Evolutionary conservation across 129 eudicot genomes (phyloP), one percentile per base, ranked within the genome.

Genomic region (Centrapalus pauciflorus): DNA sequence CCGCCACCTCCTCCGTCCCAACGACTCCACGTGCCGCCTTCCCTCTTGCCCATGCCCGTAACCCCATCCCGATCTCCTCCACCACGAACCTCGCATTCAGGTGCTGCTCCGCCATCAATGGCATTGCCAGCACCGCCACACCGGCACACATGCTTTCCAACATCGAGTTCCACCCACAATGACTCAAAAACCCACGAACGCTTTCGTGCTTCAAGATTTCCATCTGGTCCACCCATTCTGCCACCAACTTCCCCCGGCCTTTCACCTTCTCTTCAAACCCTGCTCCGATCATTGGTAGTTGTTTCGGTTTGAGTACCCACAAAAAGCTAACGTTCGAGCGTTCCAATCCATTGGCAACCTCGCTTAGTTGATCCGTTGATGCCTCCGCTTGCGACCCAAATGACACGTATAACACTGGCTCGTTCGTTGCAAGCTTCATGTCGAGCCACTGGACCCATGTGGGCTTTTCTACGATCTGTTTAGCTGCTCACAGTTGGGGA

Each of bases 141-240:
- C 81, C 65, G 3, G 81, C 85, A 64, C 79, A 83, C 7, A 83
- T 65, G 54, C 90, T 81, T 72, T 86, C 89, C 20, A 65, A 23
- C 57, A 80, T 52, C 2, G 87, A 86, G 81, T 83, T 87, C 90
- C 90, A 87, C 43, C 95, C 95, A 30, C 95, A 84, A 28, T 87
- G 95, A 63, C 82, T 87, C 65, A 81, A 9, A 71, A 84, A 84
- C 46, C 90, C 90, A 4, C 41, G 13, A 12, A 87, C 80, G 1
- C 37, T 63, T 29, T 72, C 61, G 13, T 87, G 95, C 7, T 35
- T 40, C 8, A 84, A 69, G 0, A 84, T 60, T 49, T 61, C 71
- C 63, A 71, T 54, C 30, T 87, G 95, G 7, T 79, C 81, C 12
- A 84, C 83, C 95, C 95, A 87, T 24, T 59, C 84, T n/a, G n/a